These are phyloP conservation scores for Isatis lusitanica DNA, from an alignment of 441 rosid species.

Conservation along the genomic window DNA sequence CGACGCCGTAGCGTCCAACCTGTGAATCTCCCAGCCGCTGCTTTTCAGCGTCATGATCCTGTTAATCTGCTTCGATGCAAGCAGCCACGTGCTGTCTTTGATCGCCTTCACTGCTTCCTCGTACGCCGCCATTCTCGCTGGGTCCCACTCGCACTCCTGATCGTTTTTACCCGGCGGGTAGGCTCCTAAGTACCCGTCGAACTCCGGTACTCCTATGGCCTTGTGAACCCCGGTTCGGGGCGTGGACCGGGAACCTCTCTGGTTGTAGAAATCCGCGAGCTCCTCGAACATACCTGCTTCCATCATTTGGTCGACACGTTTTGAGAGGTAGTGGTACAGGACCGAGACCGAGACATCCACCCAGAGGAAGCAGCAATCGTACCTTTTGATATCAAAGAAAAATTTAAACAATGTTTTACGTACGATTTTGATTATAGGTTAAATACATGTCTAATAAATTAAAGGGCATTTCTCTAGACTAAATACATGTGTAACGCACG, in stretches of 20 bases:
- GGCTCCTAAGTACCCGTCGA: slow-evolving; percentile 43
- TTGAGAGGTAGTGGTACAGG: slow-evolving; percentile 45
- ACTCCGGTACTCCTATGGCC: slow-evolving; percentile 70
- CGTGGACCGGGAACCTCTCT: background rate
- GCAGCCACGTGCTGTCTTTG: slow-evolving; percentile 67
- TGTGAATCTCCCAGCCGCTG: slow-evolving; percentile 71
- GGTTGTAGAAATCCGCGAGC: slow-evolving; percentile 42
- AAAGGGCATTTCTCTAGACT: too few relatives aligned
- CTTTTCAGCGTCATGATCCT: slow-evolving; percentile 55
- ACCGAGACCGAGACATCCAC: slow-evolving; percentile 56
- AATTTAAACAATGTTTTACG: background rate
- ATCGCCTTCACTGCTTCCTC: slow-evolving; percentile 63
- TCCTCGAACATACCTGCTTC: slow-evolving; percentile 55
- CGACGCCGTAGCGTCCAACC: slow-evolving; percentile 68
- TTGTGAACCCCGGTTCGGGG: slow-evolving; percentile 47
- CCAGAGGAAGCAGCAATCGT: slow-evolving; percentile 65
- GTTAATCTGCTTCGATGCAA: slow-evolving; percentile 71
- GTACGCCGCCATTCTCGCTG: slow-evolving; percentile 43
- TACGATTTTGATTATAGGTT: background rate
- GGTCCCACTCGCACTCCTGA: slow-evolving; percentile 35
- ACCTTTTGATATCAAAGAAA: slow-evolving; percentile 39
- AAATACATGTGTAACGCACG: background rate
- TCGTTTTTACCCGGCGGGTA: slow-evolving; percentile 42
- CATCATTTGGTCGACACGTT: slow-evolving; percentile 69
- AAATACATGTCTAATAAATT: background rate